phyloP scores from a whole-genome alignment of 163 green algal species.

The Prototheca wickerhamii region DNA sequence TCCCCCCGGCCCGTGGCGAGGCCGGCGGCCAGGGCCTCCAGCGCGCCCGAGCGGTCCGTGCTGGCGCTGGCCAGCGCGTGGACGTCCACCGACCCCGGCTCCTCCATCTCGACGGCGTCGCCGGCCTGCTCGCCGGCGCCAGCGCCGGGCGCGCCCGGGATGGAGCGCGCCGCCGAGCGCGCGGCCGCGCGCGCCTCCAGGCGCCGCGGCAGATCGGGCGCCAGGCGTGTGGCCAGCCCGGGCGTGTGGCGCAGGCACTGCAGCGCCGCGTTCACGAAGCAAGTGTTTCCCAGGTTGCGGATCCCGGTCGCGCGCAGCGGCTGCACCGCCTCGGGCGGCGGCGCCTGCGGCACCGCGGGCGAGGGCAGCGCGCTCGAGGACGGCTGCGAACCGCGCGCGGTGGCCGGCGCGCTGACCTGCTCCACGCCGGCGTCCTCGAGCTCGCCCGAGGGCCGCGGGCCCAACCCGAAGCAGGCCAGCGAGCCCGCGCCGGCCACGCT shows the following conservation, averaged over 20 bases:
- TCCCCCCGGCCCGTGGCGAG: background rate
- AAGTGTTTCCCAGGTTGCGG: constrained; percentile 69
- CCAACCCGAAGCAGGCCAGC: constrained; percentile 7
- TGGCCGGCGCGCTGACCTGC: background rate
- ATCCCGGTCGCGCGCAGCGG: constrained; percentile 14
- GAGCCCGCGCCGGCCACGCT: background rate
- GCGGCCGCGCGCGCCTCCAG: background rate
- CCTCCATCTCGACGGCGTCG: background rate
- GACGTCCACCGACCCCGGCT: constrained; percentile 5
- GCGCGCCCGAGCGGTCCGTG: background rate
- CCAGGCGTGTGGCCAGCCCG: constrained; percentile 20
- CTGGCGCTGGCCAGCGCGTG: constrained; percentile 10
- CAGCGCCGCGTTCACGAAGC: constrained; percentile 75
- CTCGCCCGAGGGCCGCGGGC: background rate
- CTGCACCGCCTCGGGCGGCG: constrained; percentile 7
- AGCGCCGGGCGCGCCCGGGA: background rate
- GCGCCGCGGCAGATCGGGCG: constrained; percentile 21
- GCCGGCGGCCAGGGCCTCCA: background rate
- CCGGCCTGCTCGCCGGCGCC: background rate
- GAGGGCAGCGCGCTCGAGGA: background rate
- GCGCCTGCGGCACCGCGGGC: background rate
- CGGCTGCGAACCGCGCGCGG: background rate
- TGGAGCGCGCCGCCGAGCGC: background rate
- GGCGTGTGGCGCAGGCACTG: constrained; percentile 51
- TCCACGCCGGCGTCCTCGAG: background rate